Conservation (phyloP, 805 yeast genomes). For the Cyberlindnera euphorbiiphila region DNA sequence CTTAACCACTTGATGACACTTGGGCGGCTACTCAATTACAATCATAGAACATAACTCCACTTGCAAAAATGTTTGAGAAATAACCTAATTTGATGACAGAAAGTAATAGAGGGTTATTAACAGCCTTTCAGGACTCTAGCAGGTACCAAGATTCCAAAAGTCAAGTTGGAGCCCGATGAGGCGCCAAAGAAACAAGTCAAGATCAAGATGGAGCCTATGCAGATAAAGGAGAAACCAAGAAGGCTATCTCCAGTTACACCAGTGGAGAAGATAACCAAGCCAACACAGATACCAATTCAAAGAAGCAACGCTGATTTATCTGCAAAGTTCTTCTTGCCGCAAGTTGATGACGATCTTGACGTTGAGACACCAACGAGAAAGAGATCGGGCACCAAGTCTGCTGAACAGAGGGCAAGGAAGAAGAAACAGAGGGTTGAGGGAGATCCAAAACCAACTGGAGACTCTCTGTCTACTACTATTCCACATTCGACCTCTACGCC, state of each 20-base stretch:
- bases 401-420: slow-evolving; percentile 3
- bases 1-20: too few species aligned
- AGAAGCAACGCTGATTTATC: slow-evolving; percentile 16
- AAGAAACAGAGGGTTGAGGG: slow-evolving; percentile 5
- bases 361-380: slow-evolving; percentile 19
- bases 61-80: not conserved
- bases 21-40: too few species aligned
- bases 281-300: slow-evolving; percentile 7
- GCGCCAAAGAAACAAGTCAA: slow-evolving; percentile 17
- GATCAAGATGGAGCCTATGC: slow-evolving; percentile 20
- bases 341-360: slow-evolving; percentile 6
- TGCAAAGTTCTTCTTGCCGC: slow-evolving; percentile 22
- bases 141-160: not conserved
- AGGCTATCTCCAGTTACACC: slow-evolving; percentile 20
- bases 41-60: too few species aligned
- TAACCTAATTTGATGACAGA: not conserved
- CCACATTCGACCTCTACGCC: slow-evolving; percentile 10
- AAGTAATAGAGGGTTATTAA: too few species aligned
- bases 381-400: slow-evolving; percentile 5
- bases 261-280: slow-evolving; percentile 12
- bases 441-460: not conserved
- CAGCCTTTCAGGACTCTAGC: slow-evolving; percentile 2
- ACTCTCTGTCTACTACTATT: not conserved
- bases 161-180: not conserved
- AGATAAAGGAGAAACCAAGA: not conserved